phyloP scores from a whole-genome alignment of 1,139 yeast genomes.

The Kazachstania sp. region DNA sequence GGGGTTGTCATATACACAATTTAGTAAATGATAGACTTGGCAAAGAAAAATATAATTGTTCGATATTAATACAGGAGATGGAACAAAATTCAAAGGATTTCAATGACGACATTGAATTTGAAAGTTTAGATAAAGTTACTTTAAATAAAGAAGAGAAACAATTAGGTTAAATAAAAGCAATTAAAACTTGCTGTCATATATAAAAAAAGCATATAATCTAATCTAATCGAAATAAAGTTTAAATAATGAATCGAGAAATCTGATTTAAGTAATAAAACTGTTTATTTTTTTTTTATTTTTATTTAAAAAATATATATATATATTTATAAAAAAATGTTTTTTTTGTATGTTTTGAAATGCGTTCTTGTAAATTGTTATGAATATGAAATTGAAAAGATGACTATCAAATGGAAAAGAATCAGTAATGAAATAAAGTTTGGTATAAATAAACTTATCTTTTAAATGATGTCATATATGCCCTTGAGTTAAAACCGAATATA shows the following conservation, averaged over 20 bases:
- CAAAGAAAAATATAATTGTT: conserved; percentile 7
- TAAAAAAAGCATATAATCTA: not conserved
- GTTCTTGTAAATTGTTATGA: not conserved
- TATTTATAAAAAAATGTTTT: not conserved
- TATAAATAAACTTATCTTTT: not conserved
- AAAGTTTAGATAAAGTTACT: conserved; percentile 10
- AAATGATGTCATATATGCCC: not conserved
- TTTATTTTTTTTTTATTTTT: not conserved
- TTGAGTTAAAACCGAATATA: not conserved
- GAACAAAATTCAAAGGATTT: not conserved
- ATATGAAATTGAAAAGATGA: not conserved
- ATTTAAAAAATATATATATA: not conserved
- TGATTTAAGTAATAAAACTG: not conserved
- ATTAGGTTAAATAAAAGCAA: conserved; percentile 6
- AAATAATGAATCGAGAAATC: no score
- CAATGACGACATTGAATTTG: conserved; percentile 1
- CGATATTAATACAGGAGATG: not conserved
- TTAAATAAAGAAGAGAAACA: conserved; percentile 12
- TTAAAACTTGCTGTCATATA: not conserved
- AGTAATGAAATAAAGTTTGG: not conserved
- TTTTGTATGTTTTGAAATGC: not conserved
- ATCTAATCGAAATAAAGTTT: not conserved
- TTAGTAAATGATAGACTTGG: conserved; percentile 53
- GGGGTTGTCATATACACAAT: conserved; percentile 97
- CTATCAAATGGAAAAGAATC: not conserved